Evolutionary conservation across 2,329 filamentous ascomycete species (phyloP).

Genomic region (Talaromyces sp.): DNA sequence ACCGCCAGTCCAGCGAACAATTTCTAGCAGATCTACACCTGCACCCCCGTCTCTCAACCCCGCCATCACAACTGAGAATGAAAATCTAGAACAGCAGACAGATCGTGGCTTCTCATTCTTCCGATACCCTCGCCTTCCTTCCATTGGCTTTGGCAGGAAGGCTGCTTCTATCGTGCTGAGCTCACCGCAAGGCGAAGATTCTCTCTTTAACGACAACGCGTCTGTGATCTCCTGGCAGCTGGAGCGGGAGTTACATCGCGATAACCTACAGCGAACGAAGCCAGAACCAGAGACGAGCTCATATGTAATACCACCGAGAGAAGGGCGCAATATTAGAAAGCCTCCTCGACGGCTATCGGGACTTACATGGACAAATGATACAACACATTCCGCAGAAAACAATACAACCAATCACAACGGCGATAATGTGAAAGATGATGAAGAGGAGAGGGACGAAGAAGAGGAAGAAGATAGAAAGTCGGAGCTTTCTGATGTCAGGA

Average conservation of each 20-base stretch:
- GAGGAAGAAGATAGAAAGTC: constrained; percentile 15
- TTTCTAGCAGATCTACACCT: constrained; percentile 29
- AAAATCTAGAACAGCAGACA: constrained; percentile 6
- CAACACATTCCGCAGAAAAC: neutral
- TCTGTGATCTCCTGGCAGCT: constrained; percentile 35
- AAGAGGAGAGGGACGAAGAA: neutral
- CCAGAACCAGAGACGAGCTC: constrained; percentile 26
- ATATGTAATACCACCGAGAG: constrained; percentile 21
- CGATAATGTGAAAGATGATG: constrained; percentile 16
- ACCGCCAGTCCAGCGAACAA: constrained; percentile 32
- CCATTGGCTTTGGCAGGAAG: constrained; percentile 5
- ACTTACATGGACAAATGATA: constrained; percentile 16
- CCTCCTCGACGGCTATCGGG: constrained; percentile 33
- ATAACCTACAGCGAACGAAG: constrained; percentile 35
- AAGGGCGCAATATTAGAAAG: constrained; percentile 34
- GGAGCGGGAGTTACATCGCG: constrained; percentile 37
- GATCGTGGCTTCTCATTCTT: constrained; percentile 18
- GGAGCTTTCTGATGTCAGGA: constrained; percentile 1
- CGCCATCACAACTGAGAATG: constrained; percentile 14
- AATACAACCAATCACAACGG: constrained; percentile 29
- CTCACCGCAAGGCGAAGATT: constrained; percentile 23
- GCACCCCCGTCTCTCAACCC: constrained; percentile 29
- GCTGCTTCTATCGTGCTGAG: constrained; percentile 20
- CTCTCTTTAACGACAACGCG: constrained; percentile 29
- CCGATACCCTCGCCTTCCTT: constrained; percentile 15